Conservation (phyloP, 106 monocot species). For the Ottelia alismoides region DNA sequence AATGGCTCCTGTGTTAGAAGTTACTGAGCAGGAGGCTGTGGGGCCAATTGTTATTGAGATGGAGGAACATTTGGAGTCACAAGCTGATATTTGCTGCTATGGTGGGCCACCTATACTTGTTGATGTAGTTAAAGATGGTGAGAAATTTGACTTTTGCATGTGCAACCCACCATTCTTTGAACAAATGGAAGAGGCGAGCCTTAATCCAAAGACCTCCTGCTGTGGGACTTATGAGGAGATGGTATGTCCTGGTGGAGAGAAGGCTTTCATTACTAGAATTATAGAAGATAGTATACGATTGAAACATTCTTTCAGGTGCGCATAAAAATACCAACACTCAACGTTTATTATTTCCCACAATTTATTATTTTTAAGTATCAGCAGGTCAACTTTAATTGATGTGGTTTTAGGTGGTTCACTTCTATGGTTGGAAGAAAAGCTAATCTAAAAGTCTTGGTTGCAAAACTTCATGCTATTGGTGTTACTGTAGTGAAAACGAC, state of each 20-base stretch:
- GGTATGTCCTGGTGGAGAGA: conserved; percentile 90
- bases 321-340: not conserved
- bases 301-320: conserved; percentile 68
- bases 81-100: not conserved
- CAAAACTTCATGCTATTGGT: conserved; percentile 65
- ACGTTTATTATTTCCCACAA: not conserved
- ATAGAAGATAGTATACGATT: conserved; percentile 78
- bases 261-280: conserved; percentile 61
- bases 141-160: conserved; percentile 96
- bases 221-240: conserved; percentile 76
- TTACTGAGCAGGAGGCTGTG: not conserved
- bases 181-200: conserved; percentile 60
- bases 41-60: not conserved
- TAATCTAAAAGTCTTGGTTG: conserved; percentile 58
- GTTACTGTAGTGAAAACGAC: conserved; percentile 87
- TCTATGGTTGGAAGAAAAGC: conserved; percentile 91
- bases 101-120: conserved; percentile 33
- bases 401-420: conserved; percentile 98
- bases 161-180: conserved; percentile 98
- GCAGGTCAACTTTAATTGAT: no score
- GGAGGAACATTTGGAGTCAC: conserved; percentile 6
- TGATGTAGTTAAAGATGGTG: conserved; percentile 65
- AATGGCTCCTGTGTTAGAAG: not conserved
- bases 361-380: no score
- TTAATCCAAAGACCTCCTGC: conserved; percentile 88